These are phyloP conservation scores for Yamadazyma tumulicola DNA, from an alignment of 805 yeast genomes.

Conservation along the genomic window DNA sequence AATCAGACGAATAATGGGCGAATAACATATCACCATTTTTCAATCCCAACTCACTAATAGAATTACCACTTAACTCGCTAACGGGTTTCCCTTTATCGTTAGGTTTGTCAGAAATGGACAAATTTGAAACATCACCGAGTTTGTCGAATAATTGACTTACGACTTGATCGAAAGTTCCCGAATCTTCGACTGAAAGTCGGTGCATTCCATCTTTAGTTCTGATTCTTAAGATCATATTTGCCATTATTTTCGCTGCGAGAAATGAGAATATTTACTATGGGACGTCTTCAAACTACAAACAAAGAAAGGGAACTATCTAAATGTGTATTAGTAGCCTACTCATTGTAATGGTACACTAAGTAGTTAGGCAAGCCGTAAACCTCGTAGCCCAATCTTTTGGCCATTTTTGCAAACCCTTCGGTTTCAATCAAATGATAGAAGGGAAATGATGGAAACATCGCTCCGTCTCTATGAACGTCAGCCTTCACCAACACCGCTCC, in stretches of 20 bases:
- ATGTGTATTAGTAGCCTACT: constrained; percentile 41
- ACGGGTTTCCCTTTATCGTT: constrained; percentile 41
- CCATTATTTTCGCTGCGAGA: too few species aligned
- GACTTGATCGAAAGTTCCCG: constrained; percentile 42
- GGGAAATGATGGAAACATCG: constrained; percentile 98
- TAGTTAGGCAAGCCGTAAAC: constrained; percentile 93
- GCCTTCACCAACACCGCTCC: constrained; percentile 95
- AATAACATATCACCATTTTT: constrained; percentile 60
- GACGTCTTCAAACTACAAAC: too few species aligned
- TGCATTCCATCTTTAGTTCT: constrained; percentile 82
- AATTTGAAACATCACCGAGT: constrained; percentile 18
- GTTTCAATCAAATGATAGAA: constrained; percentile 96
- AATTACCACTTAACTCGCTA: constrained; percentile 28
- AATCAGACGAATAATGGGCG: constrained; percentile 24
- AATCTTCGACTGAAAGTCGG: constrained; percentile 53
- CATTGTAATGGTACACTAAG: constrained; percentile 87
- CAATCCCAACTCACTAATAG: constrained; percentile 44
- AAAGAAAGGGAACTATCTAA: too few species aligned
- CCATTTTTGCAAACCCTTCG: constrained; percentile 99
- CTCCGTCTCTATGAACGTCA: constrained; percentile 98
- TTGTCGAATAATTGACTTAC: constrained; percentile 36
- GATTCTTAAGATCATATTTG: constrained; percentile 54
- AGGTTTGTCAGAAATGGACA: constrained; percentile 45
- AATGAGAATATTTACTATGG: too few species aligned
- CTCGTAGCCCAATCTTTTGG: constrained; percentile 86